phyloP scores from a whole-genome alignment of 257 asterid genomes.

The Solanum medicagineum region DNA sequence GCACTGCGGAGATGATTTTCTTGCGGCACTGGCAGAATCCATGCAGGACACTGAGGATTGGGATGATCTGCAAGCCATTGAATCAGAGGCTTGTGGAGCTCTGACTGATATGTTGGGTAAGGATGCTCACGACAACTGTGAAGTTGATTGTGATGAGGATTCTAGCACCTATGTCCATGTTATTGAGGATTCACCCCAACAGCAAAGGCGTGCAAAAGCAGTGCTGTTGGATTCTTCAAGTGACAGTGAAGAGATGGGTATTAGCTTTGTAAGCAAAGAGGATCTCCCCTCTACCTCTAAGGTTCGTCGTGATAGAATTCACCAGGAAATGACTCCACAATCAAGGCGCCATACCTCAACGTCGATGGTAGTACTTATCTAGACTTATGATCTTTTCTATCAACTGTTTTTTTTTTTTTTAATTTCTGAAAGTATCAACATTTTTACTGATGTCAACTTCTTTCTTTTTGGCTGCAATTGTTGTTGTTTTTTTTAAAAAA shows the following conservation, averaged over 20 bases:
- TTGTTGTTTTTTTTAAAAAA: not conserved
- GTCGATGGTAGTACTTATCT: slow-evolving; percentile 28
- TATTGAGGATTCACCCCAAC: slow-evolving; percentile 47
- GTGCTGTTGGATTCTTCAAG: slow-evolving; percentile 52
- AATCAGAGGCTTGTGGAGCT: slow-evolving; percentile 78
- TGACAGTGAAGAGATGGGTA: slow-evolving; percentile 36
- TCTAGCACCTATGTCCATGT: slow-evolving; percentile 22
- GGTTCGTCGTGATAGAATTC: slow-evolving; percentile 7
- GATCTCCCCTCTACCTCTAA: slow-evolving; percentile 13
- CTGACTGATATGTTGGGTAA: slow-evolving; percentile 54
- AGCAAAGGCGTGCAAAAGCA: slow-evolving; percentile 18
- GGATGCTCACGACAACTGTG: slow-evolving; percentile 23
- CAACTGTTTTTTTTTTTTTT: not conserved
- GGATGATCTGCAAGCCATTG: slow-evolving; percentile 86
- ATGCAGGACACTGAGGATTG: slow-evolving; percentile 78
- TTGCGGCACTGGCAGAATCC: slow-evolving; percentile 79
- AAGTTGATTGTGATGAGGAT: slow-evolving; percentile 9
- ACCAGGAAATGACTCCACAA: slow-evolving; percentile 19
- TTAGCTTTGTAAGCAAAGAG: slow-evolving; percentile 9
- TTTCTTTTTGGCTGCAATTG: not conserved
- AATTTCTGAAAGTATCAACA: not conserved
- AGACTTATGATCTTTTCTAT: not conserved
- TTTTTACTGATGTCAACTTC: not conserved
- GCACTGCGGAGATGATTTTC: slow-evolving; percentile 80
- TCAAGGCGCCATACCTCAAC: slow-evolving; percentile 19